These are phyloP conservation scores for Rosa rugosa DNA, from an alignment of 306 rosid species.

Conservation along the genomic window DNA sequence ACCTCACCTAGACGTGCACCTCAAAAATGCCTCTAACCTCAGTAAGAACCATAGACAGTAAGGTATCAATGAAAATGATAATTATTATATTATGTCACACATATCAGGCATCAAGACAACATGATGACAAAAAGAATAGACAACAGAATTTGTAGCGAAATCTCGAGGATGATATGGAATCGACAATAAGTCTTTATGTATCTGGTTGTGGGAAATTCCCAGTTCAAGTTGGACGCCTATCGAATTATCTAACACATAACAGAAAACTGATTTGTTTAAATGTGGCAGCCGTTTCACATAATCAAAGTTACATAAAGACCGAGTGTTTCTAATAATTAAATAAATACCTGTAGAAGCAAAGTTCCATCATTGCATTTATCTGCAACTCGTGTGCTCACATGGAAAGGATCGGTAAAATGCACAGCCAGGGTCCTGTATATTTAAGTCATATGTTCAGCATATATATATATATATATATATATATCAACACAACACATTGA, in stretches of 20 bases:
- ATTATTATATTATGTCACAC: background rate
- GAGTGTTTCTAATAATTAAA: conserved; percentile 25
- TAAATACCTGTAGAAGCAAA: conserved; percentile 84
- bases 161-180: background rate
- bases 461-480: background rate
- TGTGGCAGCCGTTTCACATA: conserved; percentile 7
- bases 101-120: background rate
- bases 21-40: background rate
- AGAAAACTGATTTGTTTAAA: background rate
- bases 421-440: conserved; percentile 88
- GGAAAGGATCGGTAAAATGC: conserved; percentile 95
- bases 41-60: background rate
- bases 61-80: background rate
- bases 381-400: conserved; percentile 77
- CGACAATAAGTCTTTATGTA: background rate
- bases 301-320: conserved; percentile 12
- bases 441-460: conserved; percentile 19
- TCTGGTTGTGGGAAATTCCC: background rate
- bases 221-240: background rate
- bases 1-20: background rate
- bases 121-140: background rate
- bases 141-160: background rate
- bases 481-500: conserved; percentile 5
- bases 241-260: background rate
- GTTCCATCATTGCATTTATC: conserved; percentile 92